Conservation (phyloP, 192 early-diverging fungal genomes). For the Nowakowskiella sp. region DNA sequence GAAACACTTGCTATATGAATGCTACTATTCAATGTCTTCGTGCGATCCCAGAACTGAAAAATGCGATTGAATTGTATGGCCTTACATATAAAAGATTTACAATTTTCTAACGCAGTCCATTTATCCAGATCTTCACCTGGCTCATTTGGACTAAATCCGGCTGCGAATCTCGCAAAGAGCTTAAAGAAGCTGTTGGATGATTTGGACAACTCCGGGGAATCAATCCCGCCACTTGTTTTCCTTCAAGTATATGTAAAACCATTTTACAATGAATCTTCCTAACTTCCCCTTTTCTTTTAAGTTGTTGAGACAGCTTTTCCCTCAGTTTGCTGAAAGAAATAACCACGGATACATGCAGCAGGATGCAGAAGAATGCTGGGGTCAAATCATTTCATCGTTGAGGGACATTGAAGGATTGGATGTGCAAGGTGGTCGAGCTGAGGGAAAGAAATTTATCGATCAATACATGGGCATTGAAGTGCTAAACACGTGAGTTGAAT, state of each 20-base stretch:
- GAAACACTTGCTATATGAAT: conserved; percentile 79
- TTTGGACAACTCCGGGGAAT: conserved; percentile 58
- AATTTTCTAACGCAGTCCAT: conserved; percentile 8
- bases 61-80: conserved; percentile 45
- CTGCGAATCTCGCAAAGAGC: conserved; percentile 57
- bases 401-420: conserved; percentile 45
- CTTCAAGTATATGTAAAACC: conserved; percentile 43
- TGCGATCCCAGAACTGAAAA: conserved; percentile 72
- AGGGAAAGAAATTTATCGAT: conserved; percentile 55
- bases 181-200: conserved; percentile 67
- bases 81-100: background rate
- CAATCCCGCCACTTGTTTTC: conserved; percentile 72
- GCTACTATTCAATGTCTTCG: conserved; percentile 90
- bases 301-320: conserved; percentile 67
- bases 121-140: conserved; percentile 12
- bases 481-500: conserved; percentile 21
- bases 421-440: conserved; percentile 21
- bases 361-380: conserved; percentile 98
- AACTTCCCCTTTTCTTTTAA: background rate
- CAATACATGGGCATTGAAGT: conserved; percentile 70
- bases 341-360: conserved; percentile 74
- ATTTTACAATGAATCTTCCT: background rate
- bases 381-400: conserved; percentile 67
- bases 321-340: conserved; percentile 80
- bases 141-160: conserved; percentile 39